Evolutionary conservation across 805 yeast species (phyloP).

Genomic region (Saccharomycopsis vini): DNA sequence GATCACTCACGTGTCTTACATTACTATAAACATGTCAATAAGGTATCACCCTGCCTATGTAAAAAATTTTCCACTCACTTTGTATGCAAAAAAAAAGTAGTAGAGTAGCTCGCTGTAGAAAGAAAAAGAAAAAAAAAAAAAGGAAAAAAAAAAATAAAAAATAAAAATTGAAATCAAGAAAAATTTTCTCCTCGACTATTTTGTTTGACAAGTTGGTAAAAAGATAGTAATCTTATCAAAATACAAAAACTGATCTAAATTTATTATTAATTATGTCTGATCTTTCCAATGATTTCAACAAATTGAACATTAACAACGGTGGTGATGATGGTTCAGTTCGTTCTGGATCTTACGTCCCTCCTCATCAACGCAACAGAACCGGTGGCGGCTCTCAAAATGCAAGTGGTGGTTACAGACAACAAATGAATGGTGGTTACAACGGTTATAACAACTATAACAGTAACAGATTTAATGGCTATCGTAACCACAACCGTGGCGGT

Average conservation of each 20-base stretch:
- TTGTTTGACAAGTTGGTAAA: neutral
- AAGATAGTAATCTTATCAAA: too few species aligned
- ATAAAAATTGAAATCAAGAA: too few species aligned
- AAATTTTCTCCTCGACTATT: neutral
- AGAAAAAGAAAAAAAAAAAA: too few species aligned
- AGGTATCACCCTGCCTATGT: too few species aligned
- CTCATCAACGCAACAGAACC: conserved; percentile 33
- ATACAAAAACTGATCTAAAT: too few species aligned
- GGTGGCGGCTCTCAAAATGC: conserved; percentile 22
- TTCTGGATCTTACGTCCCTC: conserved; percentile 43
- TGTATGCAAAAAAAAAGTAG: too few species aligned
- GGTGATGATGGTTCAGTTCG: conserved; percentile 20
- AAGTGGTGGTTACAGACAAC: conserved; percentile 21
- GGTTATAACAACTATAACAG: conserved; percentile 21
- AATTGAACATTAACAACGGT: conserved; percentile 40
- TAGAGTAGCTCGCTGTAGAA: too few species aligned
- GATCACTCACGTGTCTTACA: too few species aligned
- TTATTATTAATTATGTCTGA: conserved; percentile 49
- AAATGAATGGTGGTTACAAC: conserved; percentile 16
- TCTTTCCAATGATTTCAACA: conserved; percentile 47
- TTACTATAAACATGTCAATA: too few species aligned
- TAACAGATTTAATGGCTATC: neutral
- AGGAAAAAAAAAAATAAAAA: too few species aligned
- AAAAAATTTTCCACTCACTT: too few species aligned
- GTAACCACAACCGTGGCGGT: conserved; percentile 23